A percentile compares a stretch with the other conserved stretches of the same genome.
These are phyloP conservation scores for Salicornia ramosissima DNA, from an alignment of 148 eudicot genomes.

Conservation along the genomic window DNA sequence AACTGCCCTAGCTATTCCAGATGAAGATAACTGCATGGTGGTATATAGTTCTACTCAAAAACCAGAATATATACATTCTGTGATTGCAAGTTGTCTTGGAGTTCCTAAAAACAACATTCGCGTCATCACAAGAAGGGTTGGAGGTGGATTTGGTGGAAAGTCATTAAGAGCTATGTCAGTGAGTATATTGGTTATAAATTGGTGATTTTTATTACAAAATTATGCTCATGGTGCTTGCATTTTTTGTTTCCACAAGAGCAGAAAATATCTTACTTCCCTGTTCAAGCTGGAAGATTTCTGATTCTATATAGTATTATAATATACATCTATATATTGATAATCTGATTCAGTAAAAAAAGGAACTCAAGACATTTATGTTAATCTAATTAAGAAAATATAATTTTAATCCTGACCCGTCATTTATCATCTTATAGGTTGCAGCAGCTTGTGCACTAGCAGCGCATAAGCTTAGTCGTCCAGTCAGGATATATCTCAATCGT, in stretches of 20 bases:
- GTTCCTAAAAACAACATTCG: slow-evolving; percentile 81
- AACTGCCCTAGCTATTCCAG: slow-evolving; percentile 82
- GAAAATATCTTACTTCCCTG: background rate
- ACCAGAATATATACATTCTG: slow-evolving; percentile 60
- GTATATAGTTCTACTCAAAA: slow-evolving; percentile 71
- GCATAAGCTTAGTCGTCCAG: slow-evolving; percentile 64
- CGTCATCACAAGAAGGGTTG: slow-evolving; percentile 88
- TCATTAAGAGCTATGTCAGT: slow-evolving; percentile 61
- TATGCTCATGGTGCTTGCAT: background rate
- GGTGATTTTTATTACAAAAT: background rate
- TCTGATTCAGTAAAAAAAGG: too few species aligned
- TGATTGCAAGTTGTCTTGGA: slow-evolving; percentile 70
- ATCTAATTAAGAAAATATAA: background rate
- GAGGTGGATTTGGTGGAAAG: slow-evolving; percentile 99
- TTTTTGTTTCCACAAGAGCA: too few species aligned
- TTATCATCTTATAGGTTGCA: slow-evolving; percentile 45
- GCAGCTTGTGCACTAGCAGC: slow-evolving; percentile 94
- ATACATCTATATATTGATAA: background rate
- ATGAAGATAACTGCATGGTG: slow-evolving; percentile 85
- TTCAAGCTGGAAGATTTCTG: background rate
- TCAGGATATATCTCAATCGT: slow-evolving; percentile 65
- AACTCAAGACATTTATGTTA: too few species aligned
- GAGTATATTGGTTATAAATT: slow-evolving; percentile 30
- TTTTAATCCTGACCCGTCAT: background rate
- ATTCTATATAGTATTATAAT: background rate